Percentiles rank a stretch among this genome's conserved stretches.
Evolutionary conservation across 2,329 filamentous ascomycete genomes (phyloP).

Genomic region (Epichloe baconii): DNA sequence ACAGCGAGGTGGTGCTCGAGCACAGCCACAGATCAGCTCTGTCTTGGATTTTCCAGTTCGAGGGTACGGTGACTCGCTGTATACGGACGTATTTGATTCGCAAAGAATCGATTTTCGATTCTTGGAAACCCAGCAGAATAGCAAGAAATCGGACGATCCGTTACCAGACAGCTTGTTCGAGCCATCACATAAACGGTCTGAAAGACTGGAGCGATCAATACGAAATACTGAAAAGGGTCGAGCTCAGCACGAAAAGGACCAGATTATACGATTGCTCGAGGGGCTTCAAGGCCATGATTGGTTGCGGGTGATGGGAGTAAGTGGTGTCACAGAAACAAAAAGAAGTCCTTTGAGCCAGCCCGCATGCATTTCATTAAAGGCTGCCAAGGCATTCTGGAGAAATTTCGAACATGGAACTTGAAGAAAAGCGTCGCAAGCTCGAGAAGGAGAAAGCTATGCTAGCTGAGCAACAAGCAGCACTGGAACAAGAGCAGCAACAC

Average conservation of each 20-base stretch:
- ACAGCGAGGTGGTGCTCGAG: not conserved
- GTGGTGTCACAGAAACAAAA: slow-evolving; percentile 73
- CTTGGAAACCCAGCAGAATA: slow-evolving; percentile 32
- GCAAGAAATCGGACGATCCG: slow-evolving; percentile 35
- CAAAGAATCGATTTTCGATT: slow-evolving; percentile 44
- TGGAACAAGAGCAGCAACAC: slow-evolving; percentile 25
- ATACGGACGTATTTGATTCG: slow-evolving; percentile 41
- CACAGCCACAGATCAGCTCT: not conserved
- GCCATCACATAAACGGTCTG: slow-evolving; percentile 42
- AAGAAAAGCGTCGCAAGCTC: slow-evolving; percentile 71
- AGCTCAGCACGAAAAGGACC: slow-evolving; percentile 53
- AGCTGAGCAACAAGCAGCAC: slow-evolving; percentile 8
- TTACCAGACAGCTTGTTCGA: slow-evolving; percentile 43
- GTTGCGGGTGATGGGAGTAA: slow-evolving; percentile 84
- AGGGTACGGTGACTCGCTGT: slow-evolving; percentile 42
- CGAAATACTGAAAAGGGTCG: slow-evolving; percentile 51
- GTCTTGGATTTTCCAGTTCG: slow-evolving; percentile 25
- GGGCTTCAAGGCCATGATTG: slow-evolving; percentile 85
- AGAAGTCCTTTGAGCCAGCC: slow-evolving; percentile 76
- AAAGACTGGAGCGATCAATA: slow-evolving; percentile 47
- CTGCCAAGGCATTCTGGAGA: slow-evolving; percentile 68
- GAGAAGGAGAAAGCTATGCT: slow-evolving; percentile 51
- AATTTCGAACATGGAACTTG: slow-evolving; percentile 77
- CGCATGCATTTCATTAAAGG: slow-evolving; percentile 74
- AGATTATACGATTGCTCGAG: slow-evolving; percentile 55